Percentiles rank a stretch among this genome's conserved stretches.
Evolutionary conservation across 306 rosid genomes (phyloP).

Genomic region (Spatholobus suberectus): DNA sequence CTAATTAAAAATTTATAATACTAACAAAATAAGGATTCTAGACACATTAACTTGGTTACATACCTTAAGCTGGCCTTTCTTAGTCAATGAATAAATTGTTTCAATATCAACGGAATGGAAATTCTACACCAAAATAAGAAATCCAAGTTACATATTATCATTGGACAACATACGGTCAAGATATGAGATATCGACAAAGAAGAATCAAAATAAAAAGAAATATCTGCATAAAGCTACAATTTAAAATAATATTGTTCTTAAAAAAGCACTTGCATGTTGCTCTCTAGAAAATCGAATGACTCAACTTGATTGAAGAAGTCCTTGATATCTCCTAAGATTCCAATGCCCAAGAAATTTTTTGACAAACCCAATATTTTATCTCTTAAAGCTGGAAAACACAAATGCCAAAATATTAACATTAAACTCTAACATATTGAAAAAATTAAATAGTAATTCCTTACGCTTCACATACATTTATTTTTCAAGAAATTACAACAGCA

Average conservation of each 20-base stretch:
- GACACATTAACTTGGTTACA: slow-evolving; percentile 25
- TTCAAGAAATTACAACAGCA: too few species aligned
- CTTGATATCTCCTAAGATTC: slow-evolving; percentile 84
- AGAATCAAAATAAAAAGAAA: slow-evolving; percentile 8
- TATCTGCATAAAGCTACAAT: slow-evolving; percentile 11
- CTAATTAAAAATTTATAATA: background rate
- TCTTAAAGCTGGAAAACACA: slow-evolving; percentile 68
- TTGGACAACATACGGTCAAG: background rate
- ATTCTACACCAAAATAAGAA: slow-evolving; percentile 58
- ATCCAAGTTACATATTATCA: background rate
- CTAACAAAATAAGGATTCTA: background rate
- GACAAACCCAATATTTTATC: slow-evolving; percentile 87
- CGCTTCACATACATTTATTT: too few species aligned
- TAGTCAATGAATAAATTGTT: slow-evolving; percentile 77
- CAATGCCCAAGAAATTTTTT: slow-evolving; percentile 83
- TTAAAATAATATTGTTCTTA: background rate
- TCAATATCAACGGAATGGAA: slow-evolving; percentile 73
- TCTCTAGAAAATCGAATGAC: slow-evolving; percentile 76
- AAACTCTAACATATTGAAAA: background rate
- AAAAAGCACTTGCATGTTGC: slow-evolving; percentile 64
- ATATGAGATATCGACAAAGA: slow-evolving; percentile 5
- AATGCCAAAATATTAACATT: slow-evolving; percentile 45
- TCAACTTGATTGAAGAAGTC: slow-evolving; percentile 90
- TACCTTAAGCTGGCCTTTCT: slow-evolving; percentile 80
- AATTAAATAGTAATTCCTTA: background rate